phyloP scores from a whole-genome alignment of 306 rosid genomes.

The Trifolium pratense region DNA sequence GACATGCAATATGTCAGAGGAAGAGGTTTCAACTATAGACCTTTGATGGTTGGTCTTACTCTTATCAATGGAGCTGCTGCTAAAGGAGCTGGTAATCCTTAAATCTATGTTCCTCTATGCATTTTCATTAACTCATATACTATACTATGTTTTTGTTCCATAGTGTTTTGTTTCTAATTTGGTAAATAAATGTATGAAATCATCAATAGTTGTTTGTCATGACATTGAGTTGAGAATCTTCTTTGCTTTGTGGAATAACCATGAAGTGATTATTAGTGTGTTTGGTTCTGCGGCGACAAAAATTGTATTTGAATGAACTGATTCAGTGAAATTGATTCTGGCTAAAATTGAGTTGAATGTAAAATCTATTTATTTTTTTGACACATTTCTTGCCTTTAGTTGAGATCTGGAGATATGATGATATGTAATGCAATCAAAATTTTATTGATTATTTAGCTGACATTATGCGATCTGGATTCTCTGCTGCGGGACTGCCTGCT shows the following conservation, averaged over 20 bases:
- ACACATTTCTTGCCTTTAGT: too few relatives aligned
- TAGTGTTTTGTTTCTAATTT: constrained; percentile 20
- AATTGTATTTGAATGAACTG: background rate
- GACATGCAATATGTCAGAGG: constrained; percentile 42
- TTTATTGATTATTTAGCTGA: constrained; percentile 24
- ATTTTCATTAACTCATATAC: background rate
- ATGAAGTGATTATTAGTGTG: too few relatives aligned
- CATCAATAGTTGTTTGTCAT: constrained; percentile 10
- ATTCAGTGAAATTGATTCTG: background rate
- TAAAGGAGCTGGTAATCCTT: constrained; percentile 62
- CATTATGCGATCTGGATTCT: too few relatives aligned
- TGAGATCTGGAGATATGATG: constrained; percentile 44
- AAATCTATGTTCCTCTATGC: constrained; percentile 13
- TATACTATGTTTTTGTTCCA: background rate
- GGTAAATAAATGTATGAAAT: background rate
- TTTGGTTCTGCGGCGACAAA: background rate
- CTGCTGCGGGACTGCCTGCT: too few relatives aligned
- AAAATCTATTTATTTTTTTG: too few relatives aligned
- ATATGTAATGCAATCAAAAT: constrained; percentile 34
- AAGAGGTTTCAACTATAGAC: constrained; percentile 41
- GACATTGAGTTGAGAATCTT: too few relatives aligned
- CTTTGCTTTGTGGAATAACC: too few relatives aligned
- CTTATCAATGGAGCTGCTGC: constrained; percentile 58
- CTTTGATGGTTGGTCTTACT: constrained; percentile 57
- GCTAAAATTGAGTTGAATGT: too few relatives aligned